These are phyloP conservation scores for Penicillium sp. DNA, from an alignment of 2,329 filamentous ascomycete species.

Conservation along the genomic window DNA sequence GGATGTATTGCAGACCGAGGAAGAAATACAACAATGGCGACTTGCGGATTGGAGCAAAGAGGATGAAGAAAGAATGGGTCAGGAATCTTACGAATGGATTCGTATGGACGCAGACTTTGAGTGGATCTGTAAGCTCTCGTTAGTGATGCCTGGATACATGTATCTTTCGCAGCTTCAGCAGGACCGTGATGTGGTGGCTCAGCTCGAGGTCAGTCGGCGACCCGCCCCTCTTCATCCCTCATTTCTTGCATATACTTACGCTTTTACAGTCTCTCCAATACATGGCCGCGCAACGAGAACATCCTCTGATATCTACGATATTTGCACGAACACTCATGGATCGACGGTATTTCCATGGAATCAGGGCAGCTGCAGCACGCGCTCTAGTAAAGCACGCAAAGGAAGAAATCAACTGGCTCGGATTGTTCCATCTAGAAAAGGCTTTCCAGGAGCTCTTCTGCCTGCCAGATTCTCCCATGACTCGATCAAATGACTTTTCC, in stretches of 20 bases:
- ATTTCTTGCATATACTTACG: constrained; percentile 1
- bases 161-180: constrained; percentile 96
- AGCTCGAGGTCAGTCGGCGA: constrained; percentile 58
- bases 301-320: constrained; percentile 85
- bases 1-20: constrained; percentile 81
- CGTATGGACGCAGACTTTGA: constrained; percentile 97
- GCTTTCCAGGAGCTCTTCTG: constrained; percentile 90
- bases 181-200: constrained; percentile 94
- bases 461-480: constrained; percentile 75
- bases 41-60: constrained; percentile 88
- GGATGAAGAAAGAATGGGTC: constrained; percentile 88
- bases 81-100: constrained; percentile 98
- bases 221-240: neutral
- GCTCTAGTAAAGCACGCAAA: constrained; percentile 78
- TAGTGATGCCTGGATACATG: constrained; percentile 93
- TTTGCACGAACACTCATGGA: constrained; percentile 90
- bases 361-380: constrained; percentile 82
- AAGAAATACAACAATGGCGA: constrained; percentile 83
- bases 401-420: constrained; percentile 73
- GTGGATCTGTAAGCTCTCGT: constrained; percentile 86
- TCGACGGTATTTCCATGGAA: constrained; percentile 88
- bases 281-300: constrained; percentile 68
- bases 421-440: constrained; percentile 81
- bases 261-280: constrained; percentile 70
- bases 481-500: constrained; percentile 86